Percentiles rank a stretch among this genome's conserved stretches.
These are phyloP conservation scores for Russula sp. DNA, from an alignment of 768 basidiomycete species.

Conservation along the genomic window DNA sequence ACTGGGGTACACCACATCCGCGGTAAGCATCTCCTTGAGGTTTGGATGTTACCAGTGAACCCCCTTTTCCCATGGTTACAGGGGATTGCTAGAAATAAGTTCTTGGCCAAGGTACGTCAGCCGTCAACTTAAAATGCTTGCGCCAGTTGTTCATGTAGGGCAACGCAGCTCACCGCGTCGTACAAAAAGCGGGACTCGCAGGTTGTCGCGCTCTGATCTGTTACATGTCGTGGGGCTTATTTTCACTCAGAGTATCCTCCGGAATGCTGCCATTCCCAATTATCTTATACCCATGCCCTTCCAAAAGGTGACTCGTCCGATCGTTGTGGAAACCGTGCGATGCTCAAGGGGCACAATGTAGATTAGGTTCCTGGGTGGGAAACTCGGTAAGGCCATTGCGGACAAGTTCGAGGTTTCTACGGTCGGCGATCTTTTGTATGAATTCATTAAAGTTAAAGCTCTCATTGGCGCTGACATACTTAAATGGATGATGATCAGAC, in stretches of 20 bases:
- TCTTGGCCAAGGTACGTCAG: conserved; percentile 77
- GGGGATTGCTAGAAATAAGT: conserved; percentile 93
- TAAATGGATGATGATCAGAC: conserved; percentile 38
- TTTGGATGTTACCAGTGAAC: not conserved
- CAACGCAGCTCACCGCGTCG: conserved; percentile 72
- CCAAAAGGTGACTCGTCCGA: conserved; percentile 35
- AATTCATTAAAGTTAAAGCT: conserved; percentile 11
- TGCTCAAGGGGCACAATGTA: conserved; percentile 34
- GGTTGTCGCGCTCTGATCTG: conserved; percentile 40
- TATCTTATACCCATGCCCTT: conserved; percentile 87
- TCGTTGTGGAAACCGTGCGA: not conserved
- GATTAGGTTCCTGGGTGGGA: conserved; percentile 95
- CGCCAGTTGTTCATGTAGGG: not conserved
- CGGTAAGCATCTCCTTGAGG: conserved; percentile 49
- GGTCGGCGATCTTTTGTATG: conserved; percentile 87
- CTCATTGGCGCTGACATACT: not conserved
- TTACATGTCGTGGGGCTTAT: not conserved
- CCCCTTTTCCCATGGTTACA: conserved; percentile 33
- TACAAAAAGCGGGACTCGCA: conserved; percentile 90
- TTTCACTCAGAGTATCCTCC: conserved; percentile 66
- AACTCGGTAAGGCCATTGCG: conserved; percentile 84
- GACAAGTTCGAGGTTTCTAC: conserved; percentile 86
- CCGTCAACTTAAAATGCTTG: conserved; percentile 4
- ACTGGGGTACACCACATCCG: conserved; percentile 92
- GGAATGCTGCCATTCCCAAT: conserved; percentile 76